These are phyloP conservation scores for Pachyrhizus erosus DNA, from an alignment of 306 rosid genomes.

Conservation along the genomic window DNA sequence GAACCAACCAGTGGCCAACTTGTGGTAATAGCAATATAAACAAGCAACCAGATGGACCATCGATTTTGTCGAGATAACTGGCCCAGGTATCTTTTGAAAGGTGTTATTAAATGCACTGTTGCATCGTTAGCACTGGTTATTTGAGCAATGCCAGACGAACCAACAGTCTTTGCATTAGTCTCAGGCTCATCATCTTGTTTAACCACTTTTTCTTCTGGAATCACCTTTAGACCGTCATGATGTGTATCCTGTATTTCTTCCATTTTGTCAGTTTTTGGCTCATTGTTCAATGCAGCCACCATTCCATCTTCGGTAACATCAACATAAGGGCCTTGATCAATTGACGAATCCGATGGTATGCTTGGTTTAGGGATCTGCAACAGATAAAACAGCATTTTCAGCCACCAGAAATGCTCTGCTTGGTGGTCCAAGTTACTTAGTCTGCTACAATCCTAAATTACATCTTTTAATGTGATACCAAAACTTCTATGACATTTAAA, in stretches of 20 bases:
- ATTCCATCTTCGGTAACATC: constrained; percentile 76
- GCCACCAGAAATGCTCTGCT: constrained; percentile 26
- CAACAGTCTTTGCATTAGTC: constrained; percentile 43
- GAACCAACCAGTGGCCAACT: constrained; percentile 95
- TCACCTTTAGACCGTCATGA: constrained; percentile 26
- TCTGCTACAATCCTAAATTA: constrained; percentile 2
- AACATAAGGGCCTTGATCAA: constrained; percentile 89
- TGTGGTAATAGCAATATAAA: constrained; percentile 73
- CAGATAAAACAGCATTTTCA: constrained; percentile 42
- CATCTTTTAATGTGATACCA: constrained; percentile 22
- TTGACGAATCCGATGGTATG: constrained; percentile 51
- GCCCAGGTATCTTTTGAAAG: constrained; percentile 60
- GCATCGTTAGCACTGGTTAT: constrained; percentile 38
- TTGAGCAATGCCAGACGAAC: constrained; percentile 28
- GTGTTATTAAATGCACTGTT: constrained; percentile 41
- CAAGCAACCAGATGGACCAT: constrained; percentile 79
- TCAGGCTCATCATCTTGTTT: constrained; percentile 42
- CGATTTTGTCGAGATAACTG: constrained; percentile 58
- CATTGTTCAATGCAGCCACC: constrained; percentile 78
- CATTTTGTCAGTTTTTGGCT: constrained; percentile 44
- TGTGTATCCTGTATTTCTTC: constrained; percentile 48
- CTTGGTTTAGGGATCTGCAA: constrained; percentile 53
- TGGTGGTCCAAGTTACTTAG: constrained; percentile 1
- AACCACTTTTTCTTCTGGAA: constrained; percentile 34
- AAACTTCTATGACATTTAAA: neutral